Conservation (phyloP, 2,329 filamentous ascomycete species). For the Alternaria alternata region DNA sequence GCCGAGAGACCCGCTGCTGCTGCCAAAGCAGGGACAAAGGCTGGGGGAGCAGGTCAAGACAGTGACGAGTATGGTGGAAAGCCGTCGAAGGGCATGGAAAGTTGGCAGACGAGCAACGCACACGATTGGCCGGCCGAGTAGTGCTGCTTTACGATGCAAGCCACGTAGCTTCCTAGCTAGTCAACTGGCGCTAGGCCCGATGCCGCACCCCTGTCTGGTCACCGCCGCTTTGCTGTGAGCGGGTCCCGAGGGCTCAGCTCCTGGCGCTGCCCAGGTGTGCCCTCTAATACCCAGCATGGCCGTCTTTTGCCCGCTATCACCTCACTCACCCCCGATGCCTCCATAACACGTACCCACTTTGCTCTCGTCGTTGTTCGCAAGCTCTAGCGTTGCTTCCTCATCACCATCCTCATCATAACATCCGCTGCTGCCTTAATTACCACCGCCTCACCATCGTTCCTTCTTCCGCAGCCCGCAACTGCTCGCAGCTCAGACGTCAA, state of each 20-base stretch:
- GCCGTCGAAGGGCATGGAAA: constrained; percentile 21
- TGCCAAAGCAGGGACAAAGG: constrained; percentile 11
- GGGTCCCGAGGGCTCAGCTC: constrained; percentile 16
- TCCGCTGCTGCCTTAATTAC: constrained; percentile 28
- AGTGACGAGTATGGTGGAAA: constrained; percentile 15
- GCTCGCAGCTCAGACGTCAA: constrained; percentile 29
- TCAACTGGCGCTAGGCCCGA: constrained; percentile 1
- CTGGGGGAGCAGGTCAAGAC: neutral
- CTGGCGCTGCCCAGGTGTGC: constrained; percentile 10
- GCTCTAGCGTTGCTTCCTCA: constrained; percentile 34
- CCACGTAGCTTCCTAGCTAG: constrained; percentile 10
- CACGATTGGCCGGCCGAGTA: constrained; percentile 15
- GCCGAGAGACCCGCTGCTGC: constrained; percentile 1
- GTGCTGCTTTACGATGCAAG: constrained; percentile 28
- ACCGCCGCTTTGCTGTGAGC: constrained; percentile 22
- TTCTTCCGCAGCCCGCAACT: constrained; percentile 38
- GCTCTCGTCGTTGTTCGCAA: constrained; percentile 38
- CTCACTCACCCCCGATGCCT: constrained; percentile 39
- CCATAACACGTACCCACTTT: constrained; percentile 37
- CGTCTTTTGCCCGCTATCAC: constrained; percentile 33
- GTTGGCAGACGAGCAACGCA: constrained; percentile 22
- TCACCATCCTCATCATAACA: neutral
- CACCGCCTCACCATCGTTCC: constrained; percentile 39
- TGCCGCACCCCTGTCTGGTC: constrained; percentile 17
- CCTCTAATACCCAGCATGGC: constrained; percentile 24